A percentile compares a stretch with the other conserved stretches of the same genome.
Conservation (phyloP, 164 flowering plant species). For the Magnolia changhungtana region DNA sequence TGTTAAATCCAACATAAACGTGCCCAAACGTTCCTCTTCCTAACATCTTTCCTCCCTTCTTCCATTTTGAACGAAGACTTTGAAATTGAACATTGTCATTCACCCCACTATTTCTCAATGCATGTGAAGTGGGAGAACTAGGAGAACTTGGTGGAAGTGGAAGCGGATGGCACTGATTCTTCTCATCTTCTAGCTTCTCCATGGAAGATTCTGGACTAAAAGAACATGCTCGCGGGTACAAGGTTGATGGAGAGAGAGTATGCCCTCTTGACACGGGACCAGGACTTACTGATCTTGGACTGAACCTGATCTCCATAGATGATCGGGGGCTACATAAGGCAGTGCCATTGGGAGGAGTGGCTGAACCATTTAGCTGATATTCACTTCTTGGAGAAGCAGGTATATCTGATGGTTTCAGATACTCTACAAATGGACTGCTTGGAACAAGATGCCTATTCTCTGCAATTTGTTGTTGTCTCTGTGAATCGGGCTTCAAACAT, state of each 20-base stretch:
- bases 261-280: slow-evolving; percentile 46
- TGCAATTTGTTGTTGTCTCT: slow-evolving; percentile 13
- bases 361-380: slow-evolving; percentile 6
- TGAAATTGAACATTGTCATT: slow-evolving; percentile 30
- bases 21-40: slow-evolving; percentile 99
- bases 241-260: slow-evolving; percentile 58
- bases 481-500: neutral
- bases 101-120: slow-evolving; percentile 29
- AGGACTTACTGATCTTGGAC: slow-evolving; percentile 56
- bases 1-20: slow-evolving; percentile 90
- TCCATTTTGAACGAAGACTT: slow-evolving; percentile 58
- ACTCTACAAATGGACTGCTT: neutral
- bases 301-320: slow-evolving; percentile 35
- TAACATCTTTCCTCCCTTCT: slow-evolving; percentile 86
- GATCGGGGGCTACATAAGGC: neutral
- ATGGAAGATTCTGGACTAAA: slow-evolving; percentile 51
- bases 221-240: slow-evolving; percentile 43
- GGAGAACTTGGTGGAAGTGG: slow-evolving; percentile 98
- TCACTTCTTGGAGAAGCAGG: slow-evolving; percentile 16
- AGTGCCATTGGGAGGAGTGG: slow-evolving; percentile 31
- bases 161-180: slow-evolving; percentile 56
- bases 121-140: slow-evolving; percentile 26
- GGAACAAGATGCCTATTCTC: slow-evolving; percentile 7
- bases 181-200: slow-evolving; percentile 58
- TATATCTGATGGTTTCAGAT: slow-evolving; percentile 1